Conservation (phyloP, 805 yeast genomes). For the Metschnikowia cerradonensis region DNA sequence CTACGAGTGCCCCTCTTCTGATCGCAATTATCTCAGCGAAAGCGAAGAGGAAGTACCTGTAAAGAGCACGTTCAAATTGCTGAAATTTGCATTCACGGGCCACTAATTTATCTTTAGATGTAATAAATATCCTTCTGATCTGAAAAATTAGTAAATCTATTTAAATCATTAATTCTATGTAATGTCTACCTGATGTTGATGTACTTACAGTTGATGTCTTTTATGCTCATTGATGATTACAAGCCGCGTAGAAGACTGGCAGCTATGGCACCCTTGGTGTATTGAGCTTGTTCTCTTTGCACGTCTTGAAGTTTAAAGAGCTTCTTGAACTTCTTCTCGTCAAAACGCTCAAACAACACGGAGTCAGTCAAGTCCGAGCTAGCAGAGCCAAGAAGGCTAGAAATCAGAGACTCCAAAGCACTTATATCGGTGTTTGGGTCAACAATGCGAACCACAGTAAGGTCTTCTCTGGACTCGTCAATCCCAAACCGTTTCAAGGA, state of each 20-base stretch:
- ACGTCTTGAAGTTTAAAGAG: conserved; percentile 33
- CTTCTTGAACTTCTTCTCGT: conserved; percentile 31
- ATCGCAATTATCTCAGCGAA: conserved; percentile 14
- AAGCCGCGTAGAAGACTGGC: conserved; percentile 17
- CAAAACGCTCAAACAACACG: conserved; percentile 18
- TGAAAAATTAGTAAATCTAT: neutral
- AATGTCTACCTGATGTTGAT: no score
- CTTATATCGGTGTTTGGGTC: conserved; percentile 17
- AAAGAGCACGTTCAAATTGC: conserved; percentile 9
- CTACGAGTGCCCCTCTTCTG: conserved; percentile 13
- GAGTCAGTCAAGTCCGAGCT: conserved; percentile 23
- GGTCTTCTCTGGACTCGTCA: conserved; percentile 40
- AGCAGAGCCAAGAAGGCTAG: conserved; percentile 13
- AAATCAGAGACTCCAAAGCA: conserved; percentile 26
- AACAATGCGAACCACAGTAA: conserved; percentile 52
- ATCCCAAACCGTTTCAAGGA: conserved; percentile 70
- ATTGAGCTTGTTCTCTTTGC: conserved; percentile 8
- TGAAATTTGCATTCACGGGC: conserved; percentile 18
- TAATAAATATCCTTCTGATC: neutral
- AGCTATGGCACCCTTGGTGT: conserved; percentile 13
- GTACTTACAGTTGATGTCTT: no score
- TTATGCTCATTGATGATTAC: neutral
- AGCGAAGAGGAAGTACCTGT: conserved; percentile 9
- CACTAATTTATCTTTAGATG: neutral
- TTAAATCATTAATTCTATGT: neutral